Base-by-base conservation (phyloP, 2,329 filamentous ascomycete genomes). In the Cladosporium sp. region DNA sequence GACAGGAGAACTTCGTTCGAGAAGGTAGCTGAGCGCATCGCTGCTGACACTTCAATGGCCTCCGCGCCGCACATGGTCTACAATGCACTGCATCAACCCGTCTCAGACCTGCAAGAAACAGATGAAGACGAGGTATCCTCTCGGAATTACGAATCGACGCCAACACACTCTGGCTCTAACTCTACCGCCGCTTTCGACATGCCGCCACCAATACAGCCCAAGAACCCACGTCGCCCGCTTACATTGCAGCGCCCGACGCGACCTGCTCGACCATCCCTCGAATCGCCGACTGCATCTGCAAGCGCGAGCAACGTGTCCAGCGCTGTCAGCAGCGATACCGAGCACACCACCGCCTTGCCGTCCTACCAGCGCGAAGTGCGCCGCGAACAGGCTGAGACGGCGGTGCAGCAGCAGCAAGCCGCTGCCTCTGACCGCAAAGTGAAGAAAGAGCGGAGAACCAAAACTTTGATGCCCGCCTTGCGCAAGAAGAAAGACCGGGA, bases 391-490 rank as follows among this genome's bases (percentile, higher is more conserved):
- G 64, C 70, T 50, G 73, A 73, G 61, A 69, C 57, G 37, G 74
- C 69, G n/a, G 61, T 56, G 16, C 50, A 56, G n/a, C 69, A 78
- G 71, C 58, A 78, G 71, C 58, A 77, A 75, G 68, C 70, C 4
- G 69, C 67, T 21, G 50, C 67, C 5, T 75, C 74, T 50, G 78
- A 78, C 66, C 75, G 78, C 65, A 68, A 72, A 57, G 69, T 70
- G 61, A 72, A 73, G 50, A 77, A 77, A 52, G 73, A 77, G 26
- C 76, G 75, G 50, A 77, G 78, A 63, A 74, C 74, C n/a, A 78
- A 79, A 67, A 76, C 79, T 44, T 75, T 79, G 6, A 71, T 80
- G 58, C 74, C 78, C 10, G 76, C 75, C 5, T 75, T 81, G 66
- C 74, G 71, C 62, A 73, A 72, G 65, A 70, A 72, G 68, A 74